These are phyloP conservation scores for Starmerella floris DNA, from an alignment of 805 yeast genomes.

Conservation along the genomic window DNA sequence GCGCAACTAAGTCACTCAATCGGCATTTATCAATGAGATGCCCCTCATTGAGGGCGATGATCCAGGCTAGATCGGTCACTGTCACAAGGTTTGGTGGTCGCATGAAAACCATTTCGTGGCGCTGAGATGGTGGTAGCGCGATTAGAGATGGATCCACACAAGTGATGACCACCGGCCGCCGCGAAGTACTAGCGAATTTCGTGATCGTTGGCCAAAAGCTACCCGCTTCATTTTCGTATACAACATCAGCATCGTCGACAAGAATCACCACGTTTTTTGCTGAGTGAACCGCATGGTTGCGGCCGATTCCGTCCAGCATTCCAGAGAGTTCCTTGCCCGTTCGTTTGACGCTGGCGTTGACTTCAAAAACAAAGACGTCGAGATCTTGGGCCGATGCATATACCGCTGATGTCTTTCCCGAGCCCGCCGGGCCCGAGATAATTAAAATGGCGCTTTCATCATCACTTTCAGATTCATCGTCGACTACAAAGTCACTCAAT, in stretches of 20 bases:
- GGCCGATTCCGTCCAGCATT: conserved; percentile 61
- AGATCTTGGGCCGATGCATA: conserved; percentile 51
- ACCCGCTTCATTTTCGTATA: conserved; percentile 56
- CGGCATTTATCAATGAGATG: conserved; percentile 20
- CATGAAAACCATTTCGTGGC: conserved; percentile 1
- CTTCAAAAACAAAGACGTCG: conserved; percentile 64
- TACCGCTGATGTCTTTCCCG: conserved; percentile 66
- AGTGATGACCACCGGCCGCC: conserved; percentile 59
- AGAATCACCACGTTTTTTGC: conserved; percentile 54
- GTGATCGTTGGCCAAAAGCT: conserved; percentile 67
- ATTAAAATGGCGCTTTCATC: conserved; percentile 31
- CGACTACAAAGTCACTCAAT: conserved; percentile 24
- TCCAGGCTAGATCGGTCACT: conserved; percentile 23
- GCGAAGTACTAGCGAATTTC: conserved; percentile 44
- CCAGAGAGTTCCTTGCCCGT: conserved; percentile 56
- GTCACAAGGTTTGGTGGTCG: conserved; percentile 6
- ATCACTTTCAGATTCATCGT: conserved; percentile 19
- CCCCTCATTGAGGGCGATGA: conserved; percentile 29
- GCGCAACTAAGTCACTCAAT: conserved; percentile 17
- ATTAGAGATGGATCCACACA: conserved; percentile 35
- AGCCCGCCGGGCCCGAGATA: conserved; percentile 52
- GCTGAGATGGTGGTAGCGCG: conserved; percentile 4
- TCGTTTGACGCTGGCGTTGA: conserved; percentile 62
- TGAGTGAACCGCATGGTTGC: conserved; percentile 61
- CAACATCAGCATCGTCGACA: conserved; percentile 73